Conservation (phyloP, 331 rosid genomes). For the Malus hybrid region DNA sequence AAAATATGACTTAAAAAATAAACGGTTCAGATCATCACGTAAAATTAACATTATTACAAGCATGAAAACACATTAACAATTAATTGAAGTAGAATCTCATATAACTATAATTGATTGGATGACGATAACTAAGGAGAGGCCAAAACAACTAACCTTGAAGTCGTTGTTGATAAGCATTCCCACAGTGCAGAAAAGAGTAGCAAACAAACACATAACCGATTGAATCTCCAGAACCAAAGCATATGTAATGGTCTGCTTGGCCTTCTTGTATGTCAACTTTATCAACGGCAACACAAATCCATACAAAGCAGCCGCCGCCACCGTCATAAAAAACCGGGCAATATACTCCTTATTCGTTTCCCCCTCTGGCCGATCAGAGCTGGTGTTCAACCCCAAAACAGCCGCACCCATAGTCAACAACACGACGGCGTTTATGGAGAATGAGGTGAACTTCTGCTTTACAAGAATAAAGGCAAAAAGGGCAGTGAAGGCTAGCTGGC, state of each 20-base stretch:
- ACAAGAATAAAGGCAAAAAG: constrained; percentile 61
- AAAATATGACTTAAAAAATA: too few species aligned
- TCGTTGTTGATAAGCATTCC: constrained; percentile 78
- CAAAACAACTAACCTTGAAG: constrained; percentile 29
- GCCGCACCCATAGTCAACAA: constrained; percentile 57
- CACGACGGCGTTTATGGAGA: constrained; percentile 48
- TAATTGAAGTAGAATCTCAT: too few species aligned
- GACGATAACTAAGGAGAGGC: too few species aligned
- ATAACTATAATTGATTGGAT: too few species aligned
- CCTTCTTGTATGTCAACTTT: constrained; percentile 53
- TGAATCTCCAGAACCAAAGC: constrained; percentile 78
- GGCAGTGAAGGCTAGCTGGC: constrained; percentile 86
- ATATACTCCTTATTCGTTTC: constrained; percentile 43
- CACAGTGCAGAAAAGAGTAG: constrained; percentile 47
- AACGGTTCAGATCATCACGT: too few species aligned
- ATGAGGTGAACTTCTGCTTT: constrained; percentile 63
- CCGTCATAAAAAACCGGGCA: constrained; percentile 54
- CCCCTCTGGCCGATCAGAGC: constrained; percentile 51
- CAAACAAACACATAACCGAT: constrained; percentile 57
- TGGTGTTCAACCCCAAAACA: constrained; percentile 46
- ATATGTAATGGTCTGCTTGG: constrained; percentile 47
- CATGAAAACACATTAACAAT: too few species aligned
- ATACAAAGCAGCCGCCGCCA: constrained; percentile 58
- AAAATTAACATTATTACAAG: too few species aligned
- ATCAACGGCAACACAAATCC: constrained; percentile 67